Evolutionary conservation across 371 early-diverging fungal genomes (phyloP), one percentile per base, ranked within the genome.

Genomic region (Entomophthora muscae): DNA sequence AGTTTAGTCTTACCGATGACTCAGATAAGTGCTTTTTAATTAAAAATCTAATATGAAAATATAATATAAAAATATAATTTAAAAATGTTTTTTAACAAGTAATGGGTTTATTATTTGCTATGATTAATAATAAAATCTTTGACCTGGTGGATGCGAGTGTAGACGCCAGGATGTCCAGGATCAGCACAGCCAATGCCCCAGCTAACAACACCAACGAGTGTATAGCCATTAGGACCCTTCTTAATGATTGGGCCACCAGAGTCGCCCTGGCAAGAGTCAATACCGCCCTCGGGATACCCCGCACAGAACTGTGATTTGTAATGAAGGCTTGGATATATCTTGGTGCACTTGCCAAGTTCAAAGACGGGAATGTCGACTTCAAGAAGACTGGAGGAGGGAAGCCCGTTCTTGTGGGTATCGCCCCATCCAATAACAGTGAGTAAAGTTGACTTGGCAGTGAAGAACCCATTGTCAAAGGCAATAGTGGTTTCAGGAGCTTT

Each of bases 231-330:
- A 5, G 33, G 33, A 3, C 0, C 21, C 24, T n/a, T 3, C 7
- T 7, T 61, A 26, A 63, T 27, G 21, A 63, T 21, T 2, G 63
- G 63, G 31, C 63, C 63, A 31, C 63, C 63, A 2, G 54, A 54
- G 22, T 63, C 63, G 1, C 63, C 63, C 3, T 29, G 17, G n/a
- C 63, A 63, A 2, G 55, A 27, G 33, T 63, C 53, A 28, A 5
- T 33, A 26, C 63, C 63, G 10, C 52, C 63, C 17, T 63, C 30
- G 12, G 59, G 52, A 53, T 42, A 52, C 21, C 63, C 63, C 10
- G 63, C 63, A 52, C 63, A 63, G 27, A 63, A 27, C 22, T 63
- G 52, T 28, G 52, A 22, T 22, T 23, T 22, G 30, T 13, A 7
- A 58, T 58, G 28, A 7, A 58, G 30, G 10, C 3, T 58, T 3